Evolutionary conservation across 1,284 basidiomycete species (phyloP).

Genomic region (Cutaneotrichosporon spelunceum): DNA sequence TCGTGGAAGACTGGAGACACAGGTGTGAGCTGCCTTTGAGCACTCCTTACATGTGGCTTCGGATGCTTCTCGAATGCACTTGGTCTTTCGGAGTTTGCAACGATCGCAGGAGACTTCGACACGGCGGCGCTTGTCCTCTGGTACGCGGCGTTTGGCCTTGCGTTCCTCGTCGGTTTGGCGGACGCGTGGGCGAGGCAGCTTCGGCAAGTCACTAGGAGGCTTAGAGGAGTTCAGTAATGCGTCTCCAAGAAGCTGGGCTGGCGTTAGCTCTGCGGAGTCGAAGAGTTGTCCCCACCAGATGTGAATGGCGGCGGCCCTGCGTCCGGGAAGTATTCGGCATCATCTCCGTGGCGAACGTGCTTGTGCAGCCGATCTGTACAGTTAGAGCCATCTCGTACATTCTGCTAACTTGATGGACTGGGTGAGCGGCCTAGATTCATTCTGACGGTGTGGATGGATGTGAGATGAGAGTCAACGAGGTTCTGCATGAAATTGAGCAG

Average conservation of each 20-base stretch:
- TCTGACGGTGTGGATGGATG: not conserved
- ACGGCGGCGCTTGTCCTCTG: constrained; percentile 2
- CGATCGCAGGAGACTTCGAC: constrained; percentile 21
- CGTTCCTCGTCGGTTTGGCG: constrained; percentile 2
- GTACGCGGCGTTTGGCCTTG: constrained; percentile 1
- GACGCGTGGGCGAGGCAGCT: not conserved
- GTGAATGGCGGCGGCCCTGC: too few species aligned
- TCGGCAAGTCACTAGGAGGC: not conserved
- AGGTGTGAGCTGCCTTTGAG: constrained; percentile 17
- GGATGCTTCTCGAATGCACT: constrained; percentile 16
- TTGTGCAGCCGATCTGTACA: not conserved
- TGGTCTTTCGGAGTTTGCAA: constrained; percentile 22
- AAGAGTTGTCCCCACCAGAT: not conserved
- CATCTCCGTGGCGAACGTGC: not conserved
- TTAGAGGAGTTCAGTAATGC: not conserved
- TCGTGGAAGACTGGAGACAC: constrained; percentile 20
- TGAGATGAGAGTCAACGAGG: not conserved
- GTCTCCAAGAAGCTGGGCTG: not conserved
- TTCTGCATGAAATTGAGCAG: not conserved
- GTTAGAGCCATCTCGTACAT: not conserved
- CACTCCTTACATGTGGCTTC: constrained; percentile 21
- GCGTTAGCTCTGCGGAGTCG: not conserved
- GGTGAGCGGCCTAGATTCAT: not conserved
- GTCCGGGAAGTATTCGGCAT: not conserved
- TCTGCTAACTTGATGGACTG: not conserved